A percentile compares a stretch with the other conserved stretches of the same genome.
These are phyloP conservation scores for Colletotrichum paranaense DNA, from an alignment of 2,329 filamentous ascomycete species.

Conservation along the genomic window DNA sequence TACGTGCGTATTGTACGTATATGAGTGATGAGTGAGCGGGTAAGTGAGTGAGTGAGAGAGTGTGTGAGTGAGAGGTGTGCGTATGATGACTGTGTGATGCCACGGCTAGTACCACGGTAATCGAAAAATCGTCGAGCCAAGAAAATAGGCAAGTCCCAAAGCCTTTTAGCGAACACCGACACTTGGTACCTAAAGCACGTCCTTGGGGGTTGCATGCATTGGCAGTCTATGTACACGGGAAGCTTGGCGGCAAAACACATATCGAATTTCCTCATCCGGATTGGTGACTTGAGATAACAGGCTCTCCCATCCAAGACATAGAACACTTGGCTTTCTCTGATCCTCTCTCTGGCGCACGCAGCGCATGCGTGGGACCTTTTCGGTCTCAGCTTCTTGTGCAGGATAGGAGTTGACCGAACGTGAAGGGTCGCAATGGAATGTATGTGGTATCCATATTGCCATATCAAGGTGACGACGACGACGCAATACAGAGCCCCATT, in stretches of 20 bases:
- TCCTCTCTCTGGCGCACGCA: neutral
- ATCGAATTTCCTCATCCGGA: conserved; percentile 19
- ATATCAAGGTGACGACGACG: neutral
- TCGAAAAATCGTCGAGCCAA: neutral
- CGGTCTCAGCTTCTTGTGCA: neutral
- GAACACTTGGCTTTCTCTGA: conserved; percentile 13
- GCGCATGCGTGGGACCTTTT: neutral
- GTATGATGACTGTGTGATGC: too few species aligned
- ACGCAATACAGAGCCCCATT: neutral
- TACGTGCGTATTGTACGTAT: neutral
- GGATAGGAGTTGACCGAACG: neutral
- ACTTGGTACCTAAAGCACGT: neutral
- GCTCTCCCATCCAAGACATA: conserved; percentile 7
- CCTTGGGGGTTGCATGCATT: conserved; percentile 23
- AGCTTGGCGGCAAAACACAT: conserved; percentile 16
- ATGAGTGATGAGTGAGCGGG: neutral
- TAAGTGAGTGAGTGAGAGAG: neutral
- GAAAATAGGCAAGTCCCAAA: neutral
- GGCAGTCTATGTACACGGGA: neutral
- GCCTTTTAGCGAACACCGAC: neutral
- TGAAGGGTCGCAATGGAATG: neutral
- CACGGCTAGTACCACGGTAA: neutral
- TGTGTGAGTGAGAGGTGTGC: too few species aligned
- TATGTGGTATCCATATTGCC: neutral
- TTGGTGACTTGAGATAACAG: conserved; percentile 20